Conservation (phyloP, 2,329 filamentous ascomycete genomes). For the Diaporthe australafricana region DNA sequence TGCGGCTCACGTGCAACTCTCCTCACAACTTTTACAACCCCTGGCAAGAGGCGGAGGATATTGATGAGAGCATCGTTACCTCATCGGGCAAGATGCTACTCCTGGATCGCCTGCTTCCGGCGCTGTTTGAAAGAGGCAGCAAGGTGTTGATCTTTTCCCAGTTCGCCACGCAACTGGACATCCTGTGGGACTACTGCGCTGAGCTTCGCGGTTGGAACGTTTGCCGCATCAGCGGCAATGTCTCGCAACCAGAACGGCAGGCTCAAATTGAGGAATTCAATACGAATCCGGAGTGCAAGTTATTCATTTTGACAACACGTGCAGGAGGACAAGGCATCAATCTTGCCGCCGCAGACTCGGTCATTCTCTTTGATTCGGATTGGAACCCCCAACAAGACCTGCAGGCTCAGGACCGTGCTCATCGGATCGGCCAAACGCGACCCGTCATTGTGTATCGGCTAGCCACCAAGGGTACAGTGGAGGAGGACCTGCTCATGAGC, state of each 20-base stretch:
- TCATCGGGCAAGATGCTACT: conserved; percentile 96
- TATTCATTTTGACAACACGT: conserved; percentile 91
- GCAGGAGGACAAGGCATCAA: conserved; percentile 97
- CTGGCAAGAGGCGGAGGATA: conserved; percentile 70
- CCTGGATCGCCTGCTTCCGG: conserved; percentile 85
- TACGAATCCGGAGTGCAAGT: conserved; percentile 69
- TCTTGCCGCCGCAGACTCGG: conserved; percentile 89
- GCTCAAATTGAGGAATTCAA: conserved; percentile 82
- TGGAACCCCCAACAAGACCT: conserved; percentile 98
- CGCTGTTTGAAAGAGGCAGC: conserved; percentile 79
- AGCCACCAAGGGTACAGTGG: conserved; percentile 92
- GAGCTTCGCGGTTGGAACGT: conserved; percentile 83
- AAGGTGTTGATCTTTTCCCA: conserved; percentile 97
- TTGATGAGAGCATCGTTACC: conserved; percentile 86
- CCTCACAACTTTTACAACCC: conserved; percentile 98
- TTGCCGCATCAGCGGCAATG: conserved; percentile 91
- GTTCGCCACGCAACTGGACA: conserved; percentile 93
- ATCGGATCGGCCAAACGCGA: conserved; percentile 91
- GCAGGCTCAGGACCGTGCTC: conserved; percentile 94
- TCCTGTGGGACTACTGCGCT: conserved; percentile 86
- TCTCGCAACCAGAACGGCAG: conserved; percentile 78
- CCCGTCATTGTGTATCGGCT: conserved; percentile 95
- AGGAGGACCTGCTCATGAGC: conserved; percentile 86
- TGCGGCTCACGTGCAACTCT: conserved; percentile 90
- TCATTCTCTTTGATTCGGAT: conserved; percentile 87